These are phyloP conservation scores for Emericellopsis cladophorae DNA, from an alignment of 2,329 filamentous ascomycete genomes.

Conservation along the genomic window DNA sequence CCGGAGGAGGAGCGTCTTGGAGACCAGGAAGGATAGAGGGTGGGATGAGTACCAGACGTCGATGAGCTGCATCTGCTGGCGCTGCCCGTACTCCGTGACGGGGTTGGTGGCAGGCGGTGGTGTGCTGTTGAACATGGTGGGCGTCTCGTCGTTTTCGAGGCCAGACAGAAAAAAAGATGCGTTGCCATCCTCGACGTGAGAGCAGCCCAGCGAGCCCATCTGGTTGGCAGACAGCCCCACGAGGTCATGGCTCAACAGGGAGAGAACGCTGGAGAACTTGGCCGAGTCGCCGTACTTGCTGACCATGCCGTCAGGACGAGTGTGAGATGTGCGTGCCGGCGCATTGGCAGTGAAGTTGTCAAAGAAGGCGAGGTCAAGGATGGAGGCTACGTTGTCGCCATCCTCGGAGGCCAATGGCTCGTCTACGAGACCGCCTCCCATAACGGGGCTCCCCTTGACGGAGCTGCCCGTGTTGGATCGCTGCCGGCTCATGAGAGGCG, in stretches of 20 bases:
- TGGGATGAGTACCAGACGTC: conserved; percentile 28
- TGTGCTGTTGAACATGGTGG: conserved; percentile 17
- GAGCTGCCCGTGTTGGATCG: conserved; percentile 13
- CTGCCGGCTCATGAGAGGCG: conserved; percentile 6
- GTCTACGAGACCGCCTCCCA: conserved; percentile 7
- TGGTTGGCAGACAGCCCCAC: conserved; percentile 15
- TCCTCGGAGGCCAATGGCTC: conserved; percentile 7
- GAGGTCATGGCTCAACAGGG: conserved; percentile 16
- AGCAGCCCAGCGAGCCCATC: conserved; percentile 16
- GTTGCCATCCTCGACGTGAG: conserved; percentile 12
- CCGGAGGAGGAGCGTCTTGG: conserved; percentile 24
- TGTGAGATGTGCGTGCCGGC: background rate
- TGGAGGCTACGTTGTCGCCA: conserved; percentile 13
- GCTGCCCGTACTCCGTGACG: conserved; percentile 14
- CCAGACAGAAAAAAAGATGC: conserved; percentile 14
- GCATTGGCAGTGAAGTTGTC: conserved; percentile 12
- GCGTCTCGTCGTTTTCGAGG: conserved; percentile 12
- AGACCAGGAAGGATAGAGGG: conserved; percentile 24
- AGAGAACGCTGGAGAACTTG: conserved; percentile 13
- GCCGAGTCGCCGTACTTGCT: conserved; percentile 8
- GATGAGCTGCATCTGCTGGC: conserved; percentile 21
- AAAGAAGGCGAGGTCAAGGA: conserved; percentile 15
- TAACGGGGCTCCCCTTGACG: conserved; percentile 9
- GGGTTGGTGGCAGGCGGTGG: conserved; percentile 9
- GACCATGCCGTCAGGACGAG: conserved; percentile 4